Evolutionary conservation across 345 rosid genomes (phyloP).

Genomic region (Nephelium lappaceum): DNA sequence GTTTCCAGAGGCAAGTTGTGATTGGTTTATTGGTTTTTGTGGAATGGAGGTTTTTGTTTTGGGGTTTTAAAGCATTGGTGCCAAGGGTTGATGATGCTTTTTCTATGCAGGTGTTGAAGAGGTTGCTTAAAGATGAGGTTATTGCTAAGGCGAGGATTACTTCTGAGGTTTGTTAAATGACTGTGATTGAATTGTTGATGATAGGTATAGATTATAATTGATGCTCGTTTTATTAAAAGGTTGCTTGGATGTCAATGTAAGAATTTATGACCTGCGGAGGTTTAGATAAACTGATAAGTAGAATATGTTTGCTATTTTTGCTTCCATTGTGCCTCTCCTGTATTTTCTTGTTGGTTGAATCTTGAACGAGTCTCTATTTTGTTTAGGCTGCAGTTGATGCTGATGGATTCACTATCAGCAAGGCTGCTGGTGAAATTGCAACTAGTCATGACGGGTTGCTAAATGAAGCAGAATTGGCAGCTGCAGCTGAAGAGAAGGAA

Average conservation of each 20-base stretch:
- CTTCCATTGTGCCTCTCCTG: background rate
- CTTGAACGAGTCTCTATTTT: slow-evolving; percentile 9
- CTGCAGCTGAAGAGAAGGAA: slow-evolving; percentile 92
- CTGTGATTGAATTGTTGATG: slow-evolving; percentile 2
- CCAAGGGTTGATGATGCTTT: background rate
- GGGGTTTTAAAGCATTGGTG: background rate
- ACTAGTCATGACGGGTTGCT: slow-evolving; percentile 68
- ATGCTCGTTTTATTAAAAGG: background rate
- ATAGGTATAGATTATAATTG: background rate
- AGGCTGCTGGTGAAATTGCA: slow-evolving; percentile 72
- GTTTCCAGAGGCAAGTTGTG: slow-evolving; percentile 71
- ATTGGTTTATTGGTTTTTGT: slow-evolving; percentile 16
- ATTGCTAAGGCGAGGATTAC: slow-evolving; percentile 65
- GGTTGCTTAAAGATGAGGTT: slow-evolving; percentile 69
- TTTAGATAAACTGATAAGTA: background rate
- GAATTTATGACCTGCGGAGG: background rate
- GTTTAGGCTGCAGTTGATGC: slow-evolving; percentile 46
- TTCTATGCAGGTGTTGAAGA: slow-evolving; percentile 71
- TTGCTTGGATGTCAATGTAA: background rate
- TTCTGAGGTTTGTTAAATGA: slow-evolving; percentile 61
- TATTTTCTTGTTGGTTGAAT: background rate
- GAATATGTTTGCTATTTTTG: background rate
- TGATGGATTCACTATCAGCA: slow-evolving; percentile 73
- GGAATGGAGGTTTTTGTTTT: background rate
- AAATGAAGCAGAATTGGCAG: slow-evolving; percentile 87